Base-by-base conservation (phyloP, 2,329 filamentous ascomycete genomes). In the Hysterium pulicare region DNA sequence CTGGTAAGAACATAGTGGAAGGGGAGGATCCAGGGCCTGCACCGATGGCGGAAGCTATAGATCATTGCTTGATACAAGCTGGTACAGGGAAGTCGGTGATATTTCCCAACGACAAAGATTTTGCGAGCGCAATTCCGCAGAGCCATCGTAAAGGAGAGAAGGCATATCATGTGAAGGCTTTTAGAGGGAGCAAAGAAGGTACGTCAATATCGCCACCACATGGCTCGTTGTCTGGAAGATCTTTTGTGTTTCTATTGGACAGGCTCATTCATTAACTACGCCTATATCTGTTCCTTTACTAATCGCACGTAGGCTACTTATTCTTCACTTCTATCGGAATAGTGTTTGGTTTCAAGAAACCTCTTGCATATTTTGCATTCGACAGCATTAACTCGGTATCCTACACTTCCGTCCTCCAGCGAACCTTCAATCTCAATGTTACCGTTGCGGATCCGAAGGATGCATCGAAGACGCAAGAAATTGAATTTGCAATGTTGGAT, bases 401-500 rank as follows among this genome's bases (percentile, higher is more conserved):
- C 30, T 84, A 83, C 65, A 83, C 80, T 3, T 79, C 77, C 31
- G 77, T 84, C 15, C 69, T 84, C 5, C 79, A 82, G 51, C 76
- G 81, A 24, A 84, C 81, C 0, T 84, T 84, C 68, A 84, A 84
- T 53, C 72, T 84, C 24, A 79, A 80, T 51, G 73, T 84, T 42
- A 69, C 70, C 32, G 71, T 71, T 3, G 51, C 55, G 15, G 61
- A 58, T 13, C 28, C 36, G 1, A 17, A 33, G 3, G 47, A 52
- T 26, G 48, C 22, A 7, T 52, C 53, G n/a, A 71, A 71, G 22
- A 63, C 65, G 2, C 71, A 79, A 53, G 81, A 84, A 49, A 70
- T 80, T 15, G 81, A 84, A 50, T 82, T 84, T 50, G 76, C 74
- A 32, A 84, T 84, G 81, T 68, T 84, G 32, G 81, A 84, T 49